Conservation (phyloP, 352 stramenopile genomes). For the Thalassiosira pacifica region DNA sequence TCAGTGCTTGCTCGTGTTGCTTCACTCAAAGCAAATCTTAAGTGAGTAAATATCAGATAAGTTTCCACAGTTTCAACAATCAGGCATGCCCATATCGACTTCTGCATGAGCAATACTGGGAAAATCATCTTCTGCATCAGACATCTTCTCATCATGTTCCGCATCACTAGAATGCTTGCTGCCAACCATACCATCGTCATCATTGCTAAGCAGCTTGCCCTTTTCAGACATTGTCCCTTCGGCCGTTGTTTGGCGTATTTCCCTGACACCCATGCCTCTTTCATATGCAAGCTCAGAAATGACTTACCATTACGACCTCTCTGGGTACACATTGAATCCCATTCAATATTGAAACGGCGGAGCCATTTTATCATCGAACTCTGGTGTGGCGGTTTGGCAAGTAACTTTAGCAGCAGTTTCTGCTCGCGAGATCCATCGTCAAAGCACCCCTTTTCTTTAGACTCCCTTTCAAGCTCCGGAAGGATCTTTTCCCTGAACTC, state of each 20-base stretch:
- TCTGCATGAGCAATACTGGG: no score
- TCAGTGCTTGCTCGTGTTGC: no score
- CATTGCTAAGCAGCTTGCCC: no score
- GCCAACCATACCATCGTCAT: no score
- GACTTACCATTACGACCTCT: not conserved
- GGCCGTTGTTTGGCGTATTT: slow-evolving; percentile 19
- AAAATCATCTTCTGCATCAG: no score
- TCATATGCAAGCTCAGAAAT: not conserved
- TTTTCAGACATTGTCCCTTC: slow-evolving; percentile 26
- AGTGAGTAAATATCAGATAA: no score
- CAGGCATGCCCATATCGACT: no score
- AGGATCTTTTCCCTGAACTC: not conserved
- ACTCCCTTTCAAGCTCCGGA: not conserved
- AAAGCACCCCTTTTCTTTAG: not conserved
- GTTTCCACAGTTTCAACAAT: no score
- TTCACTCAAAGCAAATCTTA: no score
- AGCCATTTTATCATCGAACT: not conserved
- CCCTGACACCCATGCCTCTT: slow-evolving; percentile 19
- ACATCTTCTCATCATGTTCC: no score
- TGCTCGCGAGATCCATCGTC: not conserved
- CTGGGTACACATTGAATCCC: not conserved
- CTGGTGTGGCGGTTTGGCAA: not conserved
- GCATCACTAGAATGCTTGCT: no score
- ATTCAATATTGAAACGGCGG: not conserved
- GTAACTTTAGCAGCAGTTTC: slow-evolving; percentile 11